Evolutionary conservation across 2,329 filamentous ascomycete genomes (phyloP).

Genomic region (Cladosporium cucumerinum): DNA sequence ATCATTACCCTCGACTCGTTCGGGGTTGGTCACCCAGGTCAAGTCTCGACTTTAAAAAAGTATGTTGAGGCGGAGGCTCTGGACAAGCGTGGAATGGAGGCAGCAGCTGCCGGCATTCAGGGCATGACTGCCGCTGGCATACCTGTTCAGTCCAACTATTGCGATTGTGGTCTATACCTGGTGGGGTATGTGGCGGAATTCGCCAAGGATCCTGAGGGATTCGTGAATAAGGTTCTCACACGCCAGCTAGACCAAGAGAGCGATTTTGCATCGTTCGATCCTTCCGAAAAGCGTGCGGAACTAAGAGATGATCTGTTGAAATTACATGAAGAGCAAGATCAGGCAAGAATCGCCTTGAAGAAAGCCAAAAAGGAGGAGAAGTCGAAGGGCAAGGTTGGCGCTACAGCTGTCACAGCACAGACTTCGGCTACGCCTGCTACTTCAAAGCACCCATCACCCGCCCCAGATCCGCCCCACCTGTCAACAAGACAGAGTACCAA

Average conservation of each 20-base stretch:
- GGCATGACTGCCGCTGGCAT: constrained; percentile 71
- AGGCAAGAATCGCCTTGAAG: constrained; percentile 38
- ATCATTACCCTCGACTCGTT: constrained; percentile 90
- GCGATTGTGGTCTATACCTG: constrained; percentile 85
- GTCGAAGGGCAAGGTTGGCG: constrained; percentile 1
- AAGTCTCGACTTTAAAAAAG: constrained; percentile 66
- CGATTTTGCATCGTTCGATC: constrained; percentile 55
- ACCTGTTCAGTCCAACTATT: constrained; percentile 77
- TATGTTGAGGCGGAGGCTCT: constrained; percentile 74
- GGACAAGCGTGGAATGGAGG: constrained; percentile 54
- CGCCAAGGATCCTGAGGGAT: constrained; percentile 67
- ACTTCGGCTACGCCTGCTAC: not conserved
- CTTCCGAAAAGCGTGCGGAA: constrained; percentile 58
- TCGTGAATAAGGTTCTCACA: constrained; percentile 64
- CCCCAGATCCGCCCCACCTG: not conserved
- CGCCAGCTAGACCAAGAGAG: constrained; percentile 57
- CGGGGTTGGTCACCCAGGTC: constrained; percentile 59
- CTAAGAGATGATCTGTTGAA: constrained; percentile 65
- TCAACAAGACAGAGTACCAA: not conserved
- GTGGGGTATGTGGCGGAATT: constrained; percentile 83
- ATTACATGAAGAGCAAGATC: constrained; percentile 59
- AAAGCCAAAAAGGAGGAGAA: constrained; percentile 26
- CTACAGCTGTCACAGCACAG: not conserved
- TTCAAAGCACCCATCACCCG: not conserved
- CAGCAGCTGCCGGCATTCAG: constrained; percentile 46